Percentiles rank a stretch among this genome's conserved stretches.
Evolutionary conservation across 2,329 filamentous ascomycete species (phyloP).

Genomic region (Dactylellina drechsleri): DNA sequence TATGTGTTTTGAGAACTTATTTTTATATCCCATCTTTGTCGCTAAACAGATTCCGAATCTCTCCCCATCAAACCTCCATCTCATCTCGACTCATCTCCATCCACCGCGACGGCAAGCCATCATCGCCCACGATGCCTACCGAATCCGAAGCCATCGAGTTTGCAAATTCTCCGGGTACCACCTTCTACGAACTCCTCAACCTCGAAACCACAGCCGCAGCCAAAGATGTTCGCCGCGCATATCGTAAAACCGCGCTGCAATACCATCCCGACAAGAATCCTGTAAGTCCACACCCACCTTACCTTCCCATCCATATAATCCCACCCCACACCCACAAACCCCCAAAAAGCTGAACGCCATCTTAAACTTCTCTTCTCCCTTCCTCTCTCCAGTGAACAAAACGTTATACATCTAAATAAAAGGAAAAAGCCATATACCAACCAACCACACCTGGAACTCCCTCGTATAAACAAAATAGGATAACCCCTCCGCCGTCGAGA

Average conservation of each 20-base stretch:
- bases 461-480: slow-evolving; percentile 24
- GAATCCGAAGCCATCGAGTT: slow-evolving; percentile 57
- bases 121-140: slow-evolving; percentile 48
- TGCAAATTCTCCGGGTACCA: slow-evolving; percentile 58
- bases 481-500: slow-evolving; percentile 64
- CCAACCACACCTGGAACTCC: background rate
- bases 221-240: slow-evolving; percentile 65
- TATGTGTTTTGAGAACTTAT: no score
- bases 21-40: background rate
- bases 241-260: slow-evolving; percentile 66
- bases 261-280: slow-evolving; percentile 69
- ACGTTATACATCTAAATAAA: slow-evolving; percentile 13
- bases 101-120: slow-evolving; percentile 13
- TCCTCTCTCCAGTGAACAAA: slow-evolving; percentile 17
- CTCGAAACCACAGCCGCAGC: slow-evolving; percentile 63
- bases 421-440: slow-evolving; percentile 29
- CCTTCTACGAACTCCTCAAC: slow-evolving; percentile 67
- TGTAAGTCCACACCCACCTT: slow-evolving; percentile 41
- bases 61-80: slow-evolving; percentile 14
- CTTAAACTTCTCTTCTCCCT: slow-evolving; percentile 7
- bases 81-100: background rate
- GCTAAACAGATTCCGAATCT: slow-evolving; percentile 3
- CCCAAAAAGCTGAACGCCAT: slow-evolving; percentile 39
- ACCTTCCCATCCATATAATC: background rate
- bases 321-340: background rate